phyloP scores from a whole-genome alignment of 169 alveolate species.

The Plasmodium berghei region DNA sequence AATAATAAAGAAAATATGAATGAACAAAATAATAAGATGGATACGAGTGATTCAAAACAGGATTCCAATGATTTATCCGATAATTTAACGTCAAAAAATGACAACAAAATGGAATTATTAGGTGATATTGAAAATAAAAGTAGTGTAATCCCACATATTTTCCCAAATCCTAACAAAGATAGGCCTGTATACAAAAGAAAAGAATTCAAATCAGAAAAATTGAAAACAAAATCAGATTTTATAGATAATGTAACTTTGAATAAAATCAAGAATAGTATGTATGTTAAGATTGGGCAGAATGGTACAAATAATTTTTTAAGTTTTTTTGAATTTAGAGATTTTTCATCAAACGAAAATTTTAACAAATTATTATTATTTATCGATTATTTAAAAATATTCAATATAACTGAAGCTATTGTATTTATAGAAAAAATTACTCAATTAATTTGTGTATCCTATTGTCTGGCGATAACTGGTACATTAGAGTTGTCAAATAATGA shows the following conservation, averaged over 20 bases:
- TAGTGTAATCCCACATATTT: neutral
- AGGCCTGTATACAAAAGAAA: conserved; percentile 43
- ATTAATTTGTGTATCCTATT: conserved; percentile 56
- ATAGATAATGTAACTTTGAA: conserved; percentile 12
- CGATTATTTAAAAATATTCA: conserved; percentile 32
- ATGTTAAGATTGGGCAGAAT: conserved; percentile 56
- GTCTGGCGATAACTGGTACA: conserved; percentile 46
- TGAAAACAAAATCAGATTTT: conserved; percentile 30
- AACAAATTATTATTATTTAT: conserved; percentile 24
- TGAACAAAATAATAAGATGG: neutral
- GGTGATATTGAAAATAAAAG: neutral
- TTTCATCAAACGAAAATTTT: conserved; percentile 7
- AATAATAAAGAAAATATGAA: neutral
- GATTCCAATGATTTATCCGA: too few species aligned
- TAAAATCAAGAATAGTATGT: conserved; percentile 27
- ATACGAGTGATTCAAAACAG: neutral
- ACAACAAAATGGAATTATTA: neutral
- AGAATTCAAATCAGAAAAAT: conserved; percentile 38
- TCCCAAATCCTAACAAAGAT: neutral
- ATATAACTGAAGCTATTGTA: conserved; percentile 25
- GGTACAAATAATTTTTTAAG: conserved; percentile 39
- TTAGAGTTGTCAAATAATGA: conserved; percentile 55
- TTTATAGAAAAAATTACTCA: conserved; percentile 43
- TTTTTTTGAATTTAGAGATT: conserved; percentile 62
- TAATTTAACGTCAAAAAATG: neutral